Conservation (phyloP, 441 rosid species). For the Biscutella laevigata region DNA sequence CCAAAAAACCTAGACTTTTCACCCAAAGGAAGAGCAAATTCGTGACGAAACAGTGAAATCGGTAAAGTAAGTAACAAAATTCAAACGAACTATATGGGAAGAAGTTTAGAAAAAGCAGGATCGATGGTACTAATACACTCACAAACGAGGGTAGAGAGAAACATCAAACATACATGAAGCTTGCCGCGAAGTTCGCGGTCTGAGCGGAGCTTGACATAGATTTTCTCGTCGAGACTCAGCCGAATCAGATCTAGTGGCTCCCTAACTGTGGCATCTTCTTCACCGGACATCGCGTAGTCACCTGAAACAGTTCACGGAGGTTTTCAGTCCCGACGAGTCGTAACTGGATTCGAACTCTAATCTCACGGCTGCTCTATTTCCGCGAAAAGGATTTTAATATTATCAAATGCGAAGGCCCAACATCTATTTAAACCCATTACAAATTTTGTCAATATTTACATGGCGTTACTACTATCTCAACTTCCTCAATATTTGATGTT, state of each 20-base stretch:
- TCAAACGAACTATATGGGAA: background rate
- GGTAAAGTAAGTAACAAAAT: background rate
- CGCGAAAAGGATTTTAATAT: too few species aligned
- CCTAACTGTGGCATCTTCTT: slow-evolving; percentile 89
- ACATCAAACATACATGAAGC: slow-evolving; percentile 69
- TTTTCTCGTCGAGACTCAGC: slow-evolving; percentile 93
- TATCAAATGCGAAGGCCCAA: too few species aligned
- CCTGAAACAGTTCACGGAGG: background rate
- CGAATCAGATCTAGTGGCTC: slow-evolving; percentile 97
- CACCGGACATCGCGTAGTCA: slow-evolving; percentile 45
- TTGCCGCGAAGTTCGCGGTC: slow-evolving; percentile 99
- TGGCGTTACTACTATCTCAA: too few species aligned
- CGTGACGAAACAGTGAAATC: background rate
- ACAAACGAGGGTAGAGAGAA: background rate
- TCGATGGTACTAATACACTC: background rate
- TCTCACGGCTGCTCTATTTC: background rate
- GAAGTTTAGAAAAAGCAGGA: too few species aligned
- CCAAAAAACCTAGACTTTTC: slow-evolving; percentile 13
- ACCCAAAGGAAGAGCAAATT: background rate
- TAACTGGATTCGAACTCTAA: background rate
- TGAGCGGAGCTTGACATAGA: slow-evolving; percentile 97
- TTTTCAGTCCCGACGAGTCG: slow-evolving; percentile 6
- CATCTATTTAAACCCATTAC: too few species aligned
- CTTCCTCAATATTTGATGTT: too few species aligned
- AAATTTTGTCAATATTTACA: too few species aligned